These are phyloP conservation scores for Saitozyma podzolica DNA, from an alignment of 768 basidiomycete species.

Conservation along the genomic window DNA sequence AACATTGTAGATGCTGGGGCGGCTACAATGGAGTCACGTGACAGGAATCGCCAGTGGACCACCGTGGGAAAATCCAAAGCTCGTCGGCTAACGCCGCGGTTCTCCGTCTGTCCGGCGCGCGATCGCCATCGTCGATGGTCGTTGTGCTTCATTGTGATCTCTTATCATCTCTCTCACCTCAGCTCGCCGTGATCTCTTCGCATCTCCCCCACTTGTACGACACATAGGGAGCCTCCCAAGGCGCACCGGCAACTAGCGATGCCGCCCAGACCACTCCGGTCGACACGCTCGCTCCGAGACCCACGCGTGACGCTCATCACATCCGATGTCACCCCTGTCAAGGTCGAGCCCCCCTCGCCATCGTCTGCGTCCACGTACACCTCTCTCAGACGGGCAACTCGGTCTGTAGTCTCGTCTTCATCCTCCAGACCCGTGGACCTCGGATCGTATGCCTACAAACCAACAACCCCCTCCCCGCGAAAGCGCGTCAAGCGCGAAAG, in stretches of 20 bases:
- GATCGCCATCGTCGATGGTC: too few relatives aligned
- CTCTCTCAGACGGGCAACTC: conserved; percentile 18
- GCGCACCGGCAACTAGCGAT: too few relatives aligned
- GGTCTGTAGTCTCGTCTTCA: conserved; percentile 2
- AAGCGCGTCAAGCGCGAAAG: conserved; percentile 18
- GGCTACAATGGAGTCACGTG: too few relatives aligned
- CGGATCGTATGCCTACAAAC: conserved; percentile 8
- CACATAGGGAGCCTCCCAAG: too few relatives aligned
- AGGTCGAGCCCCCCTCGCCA: conserved; percentile 1
- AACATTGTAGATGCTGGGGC: too few relatives aligned
- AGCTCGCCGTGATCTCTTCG: too few relatives aligned
- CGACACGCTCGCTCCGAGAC: conserved; percentile 5
- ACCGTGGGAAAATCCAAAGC: neutral
- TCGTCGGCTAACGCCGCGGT: too few relatives aligned
- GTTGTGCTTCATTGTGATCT: too few relatives aligned
- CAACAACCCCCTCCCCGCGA: conserved; percentile 19
- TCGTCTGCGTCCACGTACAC: conserved; percentile 9
- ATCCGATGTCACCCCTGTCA: neutral
- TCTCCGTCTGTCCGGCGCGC: too few relatives aligned
- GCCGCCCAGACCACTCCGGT: conserved; percentile 6
- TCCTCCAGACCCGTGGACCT: neutral
- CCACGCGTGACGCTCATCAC: conserved; percentile 12
- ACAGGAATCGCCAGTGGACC: neutral
- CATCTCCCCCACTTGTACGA: too few relatives aligned
- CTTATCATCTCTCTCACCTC: too few relatives aligned